A percentile compares a stretch with the other conserved stretches of the same genome.
Conservation (phyloP, 2,329 filamentous ascomycete genomes). For the Claviceps africana region DNA sequence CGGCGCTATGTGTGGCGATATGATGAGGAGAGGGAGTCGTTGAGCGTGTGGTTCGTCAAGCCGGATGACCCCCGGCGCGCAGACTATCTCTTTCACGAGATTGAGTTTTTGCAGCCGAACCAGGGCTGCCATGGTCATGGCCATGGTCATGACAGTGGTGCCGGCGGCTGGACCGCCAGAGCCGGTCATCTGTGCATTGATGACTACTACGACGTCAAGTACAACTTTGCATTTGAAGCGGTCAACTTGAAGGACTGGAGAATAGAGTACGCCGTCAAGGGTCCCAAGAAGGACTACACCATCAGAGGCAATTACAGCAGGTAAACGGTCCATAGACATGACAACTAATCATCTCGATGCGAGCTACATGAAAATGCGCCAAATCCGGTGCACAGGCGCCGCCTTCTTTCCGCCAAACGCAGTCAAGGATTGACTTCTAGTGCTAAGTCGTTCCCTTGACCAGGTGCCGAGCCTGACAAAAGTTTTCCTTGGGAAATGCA, state of each 20-base stretch:
- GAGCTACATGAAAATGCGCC: neutral
- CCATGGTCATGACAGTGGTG: no score
- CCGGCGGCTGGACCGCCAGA: constrained; percentile 43
- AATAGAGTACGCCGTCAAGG: constrained; percentile 51
- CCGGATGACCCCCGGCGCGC: constrained; percentile 45
- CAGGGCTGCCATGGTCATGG: constrained; percentile 14
- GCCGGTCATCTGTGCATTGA: constrained; percentile 57
- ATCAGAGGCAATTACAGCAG: constrained; percentile 40
- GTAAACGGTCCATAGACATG: constrained; percentile 5
- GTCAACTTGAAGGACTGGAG: constrained; percentile 44
- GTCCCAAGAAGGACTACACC: constrained; percentile 61
- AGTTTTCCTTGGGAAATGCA: neutral
- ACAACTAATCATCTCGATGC: neutral
- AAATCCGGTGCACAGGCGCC: no score
- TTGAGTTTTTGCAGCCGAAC: constrained; percentile 42
- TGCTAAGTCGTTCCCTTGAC: no score
- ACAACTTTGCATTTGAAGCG: constrained; percentile 50
- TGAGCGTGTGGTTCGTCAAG: constrained; percentile 64
- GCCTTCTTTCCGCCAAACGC: no score
- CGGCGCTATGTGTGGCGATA: constrained; percentile 63
- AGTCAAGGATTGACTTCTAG: no score
- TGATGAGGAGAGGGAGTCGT: constrained; percentile 39
- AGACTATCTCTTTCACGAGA: constrained; percentile 62
- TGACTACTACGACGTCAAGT: constrained; percentile 57
- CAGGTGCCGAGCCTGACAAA: neutral